phyloP scores from a whole-genome alignment of 1,284 basidiomycete genomes.

The Cutaneotrichosporon mucoides region DNA sequence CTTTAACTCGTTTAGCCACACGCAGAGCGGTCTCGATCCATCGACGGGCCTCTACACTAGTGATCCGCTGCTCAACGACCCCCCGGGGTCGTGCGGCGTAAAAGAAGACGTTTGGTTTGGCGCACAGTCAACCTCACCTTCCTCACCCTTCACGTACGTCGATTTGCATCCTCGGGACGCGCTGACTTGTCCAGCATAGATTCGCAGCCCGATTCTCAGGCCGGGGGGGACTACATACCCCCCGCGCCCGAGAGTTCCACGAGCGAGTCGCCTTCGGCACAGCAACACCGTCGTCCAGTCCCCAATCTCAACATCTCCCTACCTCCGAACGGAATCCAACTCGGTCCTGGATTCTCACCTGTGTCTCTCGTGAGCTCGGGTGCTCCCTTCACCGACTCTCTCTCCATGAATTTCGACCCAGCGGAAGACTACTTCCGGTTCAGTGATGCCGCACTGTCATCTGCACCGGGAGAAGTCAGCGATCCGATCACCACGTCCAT shows the following conservation, averaged over 20 bases:
- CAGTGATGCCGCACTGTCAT: conserved; percentile 19
- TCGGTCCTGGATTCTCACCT: conserved; percentile 26
- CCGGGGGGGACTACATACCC: conserved; percentile 42
- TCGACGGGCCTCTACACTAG: conserved; percentile 6
- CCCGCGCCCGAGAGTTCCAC: conserved; percentile 28
- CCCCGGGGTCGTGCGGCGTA: conserved; percentile 16
- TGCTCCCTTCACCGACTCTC: conserved; percentile 36
- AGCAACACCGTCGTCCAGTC: conserved; percentile 26
- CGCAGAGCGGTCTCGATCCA: conserved; percentile 8
- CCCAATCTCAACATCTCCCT: conserved; percentile 39
- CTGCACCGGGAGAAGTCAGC: background rate
- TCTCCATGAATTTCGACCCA: conserved; percentile 21
- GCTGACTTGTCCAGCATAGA: conserved; percentile 27
- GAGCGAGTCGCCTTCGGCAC: conserved; percentile 16
- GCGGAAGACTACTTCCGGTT: conserved; percentile 42
- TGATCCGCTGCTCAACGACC: conserved; percentile 16
- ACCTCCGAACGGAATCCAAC: conserved; percentile 20
- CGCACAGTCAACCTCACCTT: conserved; percentile 29
- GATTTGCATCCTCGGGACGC: too few species aligned
- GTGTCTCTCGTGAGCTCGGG: conserved; percentile 32
- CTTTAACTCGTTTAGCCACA: background rate
- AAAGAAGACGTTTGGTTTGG: conserved; percentile 37
- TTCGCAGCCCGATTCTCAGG: conserved; percentile 36
- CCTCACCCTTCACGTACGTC: conserved; percentile 45
- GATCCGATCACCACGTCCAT: background rate